Evolutionary conservation across 2,329 filamentous ascomycete species (phyloP).

Genomic region (Gnomoniopsis sp.): DNA sequence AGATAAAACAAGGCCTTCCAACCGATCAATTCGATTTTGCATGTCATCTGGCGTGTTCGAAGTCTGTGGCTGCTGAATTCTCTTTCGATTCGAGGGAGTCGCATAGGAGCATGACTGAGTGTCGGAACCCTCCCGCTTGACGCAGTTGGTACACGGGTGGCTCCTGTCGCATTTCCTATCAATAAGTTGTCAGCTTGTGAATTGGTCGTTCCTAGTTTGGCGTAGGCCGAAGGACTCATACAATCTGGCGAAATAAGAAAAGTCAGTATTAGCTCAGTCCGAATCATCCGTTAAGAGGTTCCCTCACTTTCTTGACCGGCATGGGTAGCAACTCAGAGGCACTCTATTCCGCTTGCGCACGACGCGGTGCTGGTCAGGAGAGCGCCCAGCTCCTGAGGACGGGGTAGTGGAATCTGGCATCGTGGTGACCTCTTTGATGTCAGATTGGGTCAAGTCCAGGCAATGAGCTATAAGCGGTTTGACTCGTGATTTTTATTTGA

Average conservation of each 20-base stretch:
- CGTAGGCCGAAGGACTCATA: constrained; percentile 18
- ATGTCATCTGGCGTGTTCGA: constrained; percentile 80
- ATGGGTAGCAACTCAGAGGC: constrained; percentile 87
- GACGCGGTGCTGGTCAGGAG: constrained; percentile 81
- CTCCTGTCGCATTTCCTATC: constrained; percentile 90
- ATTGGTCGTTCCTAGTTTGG: not conserved
- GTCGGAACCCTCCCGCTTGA: constrained; percentile 83
- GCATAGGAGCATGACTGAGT: constrained; percentile 83
- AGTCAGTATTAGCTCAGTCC: constrained; percentile 29
- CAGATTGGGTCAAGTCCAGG: not conserved
- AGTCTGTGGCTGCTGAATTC: constrained; percentile 58
- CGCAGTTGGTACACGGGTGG: constrained; percentile 90
- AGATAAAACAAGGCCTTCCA: constrained; percentile 88
- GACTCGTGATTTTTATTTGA: not conserved
- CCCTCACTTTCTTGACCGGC: constrained; percentile 82
- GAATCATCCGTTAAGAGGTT: constrained; percentile 12
- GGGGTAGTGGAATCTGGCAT: constrained; percentile 78
- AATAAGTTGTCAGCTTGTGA: constrained; percentile 24
- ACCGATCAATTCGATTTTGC: constrained; percentile 95
- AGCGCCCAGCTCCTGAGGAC: constrained; percentile 66
- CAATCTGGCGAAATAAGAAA: constrained; percentile 26
- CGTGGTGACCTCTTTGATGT: constrained; percentile 23
- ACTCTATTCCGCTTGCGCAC: constrained; percentile 90
- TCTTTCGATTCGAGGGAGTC: constrained; percentile 66
- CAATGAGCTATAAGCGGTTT: not conserved